Percentiles rank a stretch among this genome's conserved stretches.
Conservation (phyloP, 176 grass and related monocot species). For the bread wheat (Triticum aestivum) region DNA sequence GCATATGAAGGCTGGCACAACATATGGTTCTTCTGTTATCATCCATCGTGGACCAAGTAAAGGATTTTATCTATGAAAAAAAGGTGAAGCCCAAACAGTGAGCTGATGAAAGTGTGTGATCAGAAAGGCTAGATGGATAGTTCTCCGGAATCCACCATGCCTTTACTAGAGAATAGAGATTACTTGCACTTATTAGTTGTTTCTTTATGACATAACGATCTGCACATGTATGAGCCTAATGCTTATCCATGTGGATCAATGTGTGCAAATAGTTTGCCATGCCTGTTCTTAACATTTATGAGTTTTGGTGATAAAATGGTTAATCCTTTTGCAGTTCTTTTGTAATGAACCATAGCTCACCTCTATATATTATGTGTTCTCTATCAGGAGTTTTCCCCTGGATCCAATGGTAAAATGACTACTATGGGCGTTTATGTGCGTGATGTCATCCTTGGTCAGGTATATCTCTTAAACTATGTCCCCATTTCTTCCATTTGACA, state of each 20-base stretch:
- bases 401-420: conserved; percentile 76
- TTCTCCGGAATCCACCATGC: neutral
- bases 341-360: neutral
- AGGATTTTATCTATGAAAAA: neutral
- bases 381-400: conserved; percentile 91
- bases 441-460: conserved; percentile 97
- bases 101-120: neutral
- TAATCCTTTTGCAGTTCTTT: neutral
- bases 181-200: conserved; percentile 5
- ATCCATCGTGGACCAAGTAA: neutral
- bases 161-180: conserved; percentile 11
- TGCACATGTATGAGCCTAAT: neutral
- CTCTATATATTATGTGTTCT: neutral
- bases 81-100: neutral
- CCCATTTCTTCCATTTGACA: neutral
- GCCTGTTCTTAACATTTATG: neutral
- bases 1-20: neutral
- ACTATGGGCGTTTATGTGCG: conserved; percentile 97
- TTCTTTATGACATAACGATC: neutral
- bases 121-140: neutral
- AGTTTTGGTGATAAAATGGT: neutral
- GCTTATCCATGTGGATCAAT: conserved; percentile 1
- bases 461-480: conserved; percentile 40
- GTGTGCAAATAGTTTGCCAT: neutral
- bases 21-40: neutral